phyloP scores from a whole-genome alignment of 148 eudicot genomes.

The Dysphania ambrosioides region DNA sequence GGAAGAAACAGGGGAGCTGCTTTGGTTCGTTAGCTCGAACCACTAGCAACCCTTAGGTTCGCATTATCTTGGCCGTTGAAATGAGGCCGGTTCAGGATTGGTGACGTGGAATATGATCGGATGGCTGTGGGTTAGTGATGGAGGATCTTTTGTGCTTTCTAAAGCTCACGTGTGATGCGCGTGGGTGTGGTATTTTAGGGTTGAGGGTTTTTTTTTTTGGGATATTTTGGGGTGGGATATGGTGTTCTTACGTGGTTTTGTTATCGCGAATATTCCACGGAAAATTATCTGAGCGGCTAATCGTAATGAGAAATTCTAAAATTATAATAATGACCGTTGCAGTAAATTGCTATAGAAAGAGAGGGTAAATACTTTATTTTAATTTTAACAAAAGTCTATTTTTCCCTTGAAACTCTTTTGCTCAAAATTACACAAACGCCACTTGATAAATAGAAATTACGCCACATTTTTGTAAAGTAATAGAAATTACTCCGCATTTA shows the following conservation, averaged over 20 bases:
- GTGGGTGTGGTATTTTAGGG: constrained; percentile 35
- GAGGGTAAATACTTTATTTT: too few species aligned
- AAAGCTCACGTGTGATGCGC: constrained; percentile 42
- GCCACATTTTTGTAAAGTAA: too few species aligned
- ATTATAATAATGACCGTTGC: too few species aligned
- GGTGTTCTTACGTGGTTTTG: not conserved
- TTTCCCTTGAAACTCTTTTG: too few species aligned
- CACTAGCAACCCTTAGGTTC: constrained; percentile 27
- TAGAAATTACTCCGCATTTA: too few species aligned
- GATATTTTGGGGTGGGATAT: not conserved
- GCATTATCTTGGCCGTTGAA: constrained; percentile 55
- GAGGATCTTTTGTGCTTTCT: constrained; percentile 22
- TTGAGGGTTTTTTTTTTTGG: constrained; percentile 25
- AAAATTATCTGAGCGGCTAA: too few species aligned
- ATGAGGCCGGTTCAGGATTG: constrained; percentile 29
- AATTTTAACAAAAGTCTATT: too few species aligned
- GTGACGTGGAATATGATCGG: constrained; percentile 51
- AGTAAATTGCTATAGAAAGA: too few species aligned
- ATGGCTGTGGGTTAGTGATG: constrained; percentile 30
- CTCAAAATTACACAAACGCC: too few species aligned
- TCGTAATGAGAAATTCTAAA: too few species aligned
- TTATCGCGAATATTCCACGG: constrained; percentile 4
- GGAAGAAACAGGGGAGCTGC: constrained; percentile 27
- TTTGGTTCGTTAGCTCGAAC: constrained; percentile 20
- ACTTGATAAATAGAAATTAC: too few species aligned